Percentiles rank a stretch among this genome's conserved stretches.
Evolutionary conservation across 306 rosid species (phyloP).

Genomic region (Astragalus glycyphyllos): DNA sequence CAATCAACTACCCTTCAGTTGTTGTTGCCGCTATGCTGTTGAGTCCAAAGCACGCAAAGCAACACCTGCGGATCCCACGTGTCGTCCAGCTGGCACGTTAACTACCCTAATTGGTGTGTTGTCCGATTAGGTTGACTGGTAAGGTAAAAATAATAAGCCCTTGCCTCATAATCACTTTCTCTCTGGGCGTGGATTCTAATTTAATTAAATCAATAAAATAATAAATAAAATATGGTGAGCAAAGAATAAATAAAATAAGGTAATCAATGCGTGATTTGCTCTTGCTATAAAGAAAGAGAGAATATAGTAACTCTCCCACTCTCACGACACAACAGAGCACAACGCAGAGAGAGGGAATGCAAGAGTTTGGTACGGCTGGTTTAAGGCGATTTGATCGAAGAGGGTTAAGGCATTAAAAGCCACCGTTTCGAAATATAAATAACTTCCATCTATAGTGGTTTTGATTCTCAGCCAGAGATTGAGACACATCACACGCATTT

Average conservation of each 20-base stretch:
- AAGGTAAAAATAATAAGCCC: background rate
- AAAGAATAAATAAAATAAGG: slow-evolving; percentile 20
- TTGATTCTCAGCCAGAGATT: background rate
- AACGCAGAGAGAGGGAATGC: slow-evolving; percentile 14
- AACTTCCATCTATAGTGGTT: slow-evolving; percentile 34
- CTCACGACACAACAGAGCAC: background rate
- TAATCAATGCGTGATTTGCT: slow-evolving; percentile 61
- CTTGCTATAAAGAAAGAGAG: slow-evolving; percentile 33
- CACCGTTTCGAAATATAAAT: slow-evolving; percentile 42
- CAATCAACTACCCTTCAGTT: slow-evolving; percentile 15
- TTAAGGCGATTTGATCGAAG: slow-evolving; percentile 59
- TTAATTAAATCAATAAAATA: slow-evolving; percentile 26
- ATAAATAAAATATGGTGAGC: background rate
- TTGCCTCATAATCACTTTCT: slow-evolving; percentile 1
- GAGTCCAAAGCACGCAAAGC: slow-evolving; percentile 66
- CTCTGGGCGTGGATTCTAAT: slow-evolving; percentile 41
- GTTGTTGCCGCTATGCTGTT: slow-evolving; percentile 30
- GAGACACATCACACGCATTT: slow-evolving; percentile 7
- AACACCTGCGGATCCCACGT: slow-evolving; percentile 41
- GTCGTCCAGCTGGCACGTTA: slow-evolving; percentile 57
- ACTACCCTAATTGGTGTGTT: slow-evolving; percentile 30
- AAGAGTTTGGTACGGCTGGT: slow-evolving; percentile 54
- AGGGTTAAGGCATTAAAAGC: slow-evolving; percentile 48
- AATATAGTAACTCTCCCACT: slow-evolving; percentile 36
- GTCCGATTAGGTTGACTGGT: slow-evolving; percentile 5